Percentiles rank a stretch among this genome's conserved stretches.
Evolutionary conservation across 306 rosid species (phyloP).

Genomic region (Castanea crenata): DNA sequence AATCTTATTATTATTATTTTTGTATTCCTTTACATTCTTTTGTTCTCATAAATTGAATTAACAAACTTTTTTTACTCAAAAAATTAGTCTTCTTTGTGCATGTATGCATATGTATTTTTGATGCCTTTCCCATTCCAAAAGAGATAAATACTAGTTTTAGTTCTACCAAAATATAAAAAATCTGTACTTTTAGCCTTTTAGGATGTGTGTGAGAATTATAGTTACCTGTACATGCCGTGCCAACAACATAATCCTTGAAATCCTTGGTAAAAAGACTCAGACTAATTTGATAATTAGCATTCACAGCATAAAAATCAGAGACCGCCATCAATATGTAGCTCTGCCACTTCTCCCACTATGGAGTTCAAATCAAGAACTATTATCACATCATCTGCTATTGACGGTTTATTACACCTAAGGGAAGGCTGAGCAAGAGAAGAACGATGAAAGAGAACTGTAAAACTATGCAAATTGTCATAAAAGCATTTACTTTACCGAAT

Average conservation of each 20-base stretch:
- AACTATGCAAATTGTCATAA: neutral
- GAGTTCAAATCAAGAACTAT: slow-evolving; percentile 28
- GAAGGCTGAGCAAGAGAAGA: neutral
- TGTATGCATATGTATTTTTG: no score
- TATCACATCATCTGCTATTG: slow-evolving; percentile 4
- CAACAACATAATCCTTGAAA: slow-evolving; percentile 2
- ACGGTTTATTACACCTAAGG: neutral
- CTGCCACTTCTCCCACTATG: neutral
- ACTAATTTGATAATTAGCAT: neutral
- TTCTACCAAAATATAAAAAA: no score
- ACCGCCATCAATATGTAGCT: slow-evolving; percentile 22
- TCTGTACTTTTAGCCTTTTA: no score
- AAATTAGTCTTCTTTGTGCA: no score
- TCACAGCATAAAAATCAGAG: slow-evolving; percentile 22
- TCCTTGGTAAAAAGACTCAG: no score
- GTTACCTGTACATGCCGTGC: slow-evolving; percentile 31
- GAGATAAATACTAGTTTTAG: no score
- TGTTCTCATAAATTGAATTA: no score
- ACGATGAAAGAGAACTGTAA: neutral
- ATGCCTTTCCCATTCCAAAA: no score
- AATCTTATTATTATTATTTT: no score
- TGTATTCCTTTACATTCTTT: no score
- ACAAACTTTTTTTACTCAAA: no score
- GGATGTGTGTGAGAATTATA: neutral
- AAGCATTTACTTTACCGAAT: no score